Percentiles rank a stretch among this genome's conserved stretches.
Evolutionary conservation across 179 eudicot species (phyloP).

Genomic region (Monotropa hypopitys): DNA sequence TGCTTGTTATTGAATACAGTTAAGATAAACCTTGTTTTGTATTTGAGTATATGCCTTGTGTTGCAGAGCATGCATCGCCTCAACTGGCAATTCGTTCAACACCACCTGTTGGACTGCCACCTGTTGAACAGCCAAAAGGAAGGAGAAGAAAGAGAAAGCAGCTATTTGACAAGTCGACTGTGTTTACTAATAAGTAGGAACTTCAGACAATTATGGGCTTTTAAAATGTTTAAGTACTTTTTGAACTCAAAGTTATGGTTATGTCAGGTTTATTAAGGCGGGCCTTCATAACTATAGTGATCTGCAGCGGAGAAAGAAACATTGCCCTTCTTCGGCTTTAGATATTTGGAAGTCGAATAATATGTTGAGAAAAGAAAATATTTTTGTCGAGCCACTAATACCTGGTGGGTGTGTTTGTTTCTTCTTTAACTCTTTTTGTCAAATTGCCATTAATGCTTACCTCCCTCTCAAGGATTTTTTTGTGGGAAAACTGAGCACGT

Average conservation of each 20-base stretch:
- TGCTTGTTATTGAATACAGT: not conserved
- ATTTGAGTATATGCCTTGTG: not conserved
- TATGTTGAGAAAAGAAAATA: constrained; percentile 26
- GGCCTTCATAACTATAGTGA: constrained; percentile 28
- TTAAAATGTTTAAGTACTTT: not conserved
- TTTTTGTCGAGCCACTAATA: constrained; percentile 36
- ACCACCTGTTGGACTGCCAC: constrained; percentile 11
- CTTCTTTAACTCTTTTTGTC: not conserved
- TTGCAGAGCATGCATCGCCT: constrained; percentile 7
- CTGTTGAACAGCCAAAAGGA: constrained; percentile 26
- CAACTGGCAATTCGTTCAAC: not conserved
- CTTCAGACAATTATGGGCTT: not conserved
- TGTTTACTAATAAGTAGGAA: constrained; percentile 46
- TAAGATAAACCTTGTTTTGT: not conserved
- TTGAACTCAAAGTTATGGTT: not conserved
- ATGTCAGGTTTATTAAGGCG: constrained; percentile 35
- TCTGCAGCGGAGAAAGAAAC: constrained; percentile 29
- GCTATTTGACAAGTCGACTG: constrained; percentile 29
- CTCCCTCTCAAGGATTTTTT: not conserved
- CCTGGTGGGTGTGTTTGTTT: constrained; percentile 33
- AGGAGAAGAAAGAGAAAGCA: constrained; percentile 34
- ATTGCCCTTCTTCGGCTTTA: constrained; percentile 37
- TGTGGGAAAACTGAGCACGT: not conserved
- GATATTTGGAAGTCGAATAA: constrained; percentile 39
- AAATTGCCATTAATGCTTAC: not conserved